Conservation (phyloP, 1,284 basidiomycete species). For the Leccinum variabile region DNA sequence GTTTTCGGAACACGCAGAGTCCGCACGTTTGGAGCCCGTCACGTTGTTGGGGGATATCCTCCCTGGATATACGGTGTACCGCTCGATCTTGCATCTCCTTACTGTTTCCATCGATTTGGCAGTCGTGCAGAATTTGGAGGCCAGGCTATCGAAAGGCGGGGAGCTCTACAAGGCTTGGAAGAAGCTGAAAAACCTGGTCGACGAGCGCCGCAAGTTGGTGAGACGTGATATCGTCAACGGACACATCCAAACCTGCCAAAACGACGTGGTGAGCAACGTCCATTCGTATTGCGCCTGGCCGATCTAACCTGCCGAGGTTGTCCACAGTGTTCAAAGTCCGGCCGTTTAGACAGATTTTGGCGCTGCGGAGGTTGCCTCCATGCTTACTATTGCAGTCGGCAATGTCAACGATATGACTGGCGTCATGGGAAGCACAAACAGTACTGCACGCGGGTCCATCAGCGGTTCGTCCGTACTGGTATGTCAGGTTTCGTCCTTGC, state of each 20-base stretch:
- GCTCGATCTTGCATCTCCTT: constrained; percentile 24
- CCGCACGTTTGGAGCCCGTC: constrained; percentile 10
- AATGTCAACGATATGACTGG: constrained; percentile 32
- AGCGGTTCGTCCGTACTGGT: constrained; percentile 24
- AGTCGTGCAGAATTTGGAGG: constrained; percentile 11
- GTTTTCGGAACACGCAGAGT: constrained; percentile 17
- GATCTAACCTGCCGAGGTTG: constrained; percentile 5
- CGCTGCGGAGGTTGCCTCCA: constrained; percentile 30
- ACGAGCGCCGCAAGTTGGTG: constrained; percentile 23
- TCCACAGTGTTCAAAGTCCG: constrained; percentile 28
- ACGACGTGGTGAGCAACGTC: constrained; percentile 17
- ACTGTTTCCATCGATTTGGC: constrained; percentile 13
- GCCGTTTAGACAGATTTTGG: constrained; percentile 17
- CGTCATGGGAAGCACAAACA: constrained; percentile 27
- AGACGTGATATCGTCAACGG: constrained; percentile 18
- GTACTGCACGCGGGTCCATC: constrained; percentile 25
- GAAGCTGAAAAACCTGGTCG: constrained; percentile 20
- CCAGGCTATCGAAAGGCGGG: constrained; percentile 14
- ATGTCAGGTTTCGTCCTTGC: constrained; percentile 3
- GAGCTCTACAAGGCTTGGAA: constrained; percentile 27
- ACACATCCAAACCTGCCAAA: constrained; percentile 32
- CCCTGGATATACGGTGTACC: constrained; percentile 30
- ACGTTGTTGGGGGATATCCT: constrained; percentile 22
- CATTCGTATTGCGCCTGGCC: background rate
- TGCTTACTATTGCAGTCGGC: constrained; percentile 28